phyloP scores from a whole-genome alignment of 768 basidiomycete species.

The Pleurotus tuoliensis region DNA sequence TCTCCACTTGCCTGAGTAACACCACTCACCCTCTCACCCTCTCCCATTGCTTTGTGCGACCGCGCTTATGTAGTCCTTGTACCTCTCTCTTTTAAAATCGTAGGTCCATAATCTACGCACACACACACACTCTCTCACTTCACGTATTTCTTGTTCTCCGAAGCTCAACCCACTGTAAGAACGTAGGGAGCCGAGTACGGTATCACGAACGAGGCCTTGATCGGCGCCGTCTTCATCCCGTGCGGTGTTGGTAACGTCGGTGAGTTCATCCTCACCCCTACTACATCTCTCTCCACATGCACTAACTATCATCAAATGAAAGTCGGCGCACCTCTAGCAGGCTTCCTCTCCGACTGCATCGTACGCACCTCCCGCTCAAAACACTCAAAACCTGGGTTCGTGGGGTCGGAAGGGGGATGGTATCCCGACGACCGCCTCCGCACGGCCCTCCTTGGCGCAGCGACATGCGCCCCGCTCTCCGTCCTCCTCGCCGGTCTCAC shows the following conservation, averaged over 20 bases:
- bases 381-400: constrained; percentile 13
- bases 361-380: constrained; percentile 34
- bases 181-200: constrained; percentile 34
- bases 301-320: not conserved
- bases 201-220: constrained; percentile 36
- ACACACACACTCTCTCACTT: not conserved
- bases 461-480: constrained; percentile 40
- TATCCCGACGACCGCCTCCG: constrained; percentile 50
- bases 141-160: too few relatives aligned
- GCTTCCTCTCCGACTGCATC: constrained; percentile 38
- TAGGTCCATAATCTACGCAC: not conserved
- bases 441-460: constrained; percentile 32
- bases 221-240: constrained; percentile 39
- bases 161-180: too few relatives aligned
- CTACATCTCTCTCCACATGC: too few relatives aligned
- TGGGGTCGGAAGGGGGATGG: constrained; percentile 31
- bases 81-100: not conserved
- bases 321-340: constrained; percentile 49
- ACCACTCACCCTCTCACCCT: too few relatives aligned
- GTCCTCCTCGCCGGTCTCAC: constrained; percentile 34
- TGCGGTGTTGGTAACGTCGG: constrained; percentile 37
- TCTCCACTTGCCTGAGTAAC: too few relatives aligned
- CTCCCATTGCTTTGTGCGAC: too few relatives aligned
- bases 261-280: constrained; percentile 16
- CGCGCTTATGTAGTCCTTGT: too few relatives aligned